phyloP scores from a whole-genome alignment of 116 monocot species.

The Iris pallida region DNA sequence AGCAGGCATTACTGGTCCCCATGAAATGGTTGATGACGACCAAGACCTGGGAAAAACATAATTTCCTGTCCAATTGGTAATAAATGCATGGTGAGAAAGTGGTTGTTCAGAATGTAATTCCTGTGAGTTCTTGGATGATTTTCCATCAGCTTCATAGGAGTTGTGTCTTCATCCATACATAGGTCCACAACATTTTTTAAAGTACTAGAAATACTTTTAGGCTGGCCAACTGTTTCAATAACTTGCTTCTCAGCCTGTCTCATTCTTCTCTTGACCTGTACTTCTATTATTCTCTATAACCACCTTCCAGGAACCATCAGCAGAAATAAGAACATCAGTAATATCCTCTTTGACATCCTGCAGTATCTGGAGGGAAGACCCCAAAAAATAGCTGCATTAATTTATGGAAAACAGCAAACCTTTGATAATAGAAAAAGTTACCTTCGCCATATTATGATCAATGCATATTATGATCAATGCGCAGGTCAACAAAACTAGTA shows the following conservation, averaged over 20 bases:
- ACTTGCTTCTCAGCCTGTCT: conserved; percentile 9
- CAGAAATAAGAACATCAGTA: conserved; percentile 48
- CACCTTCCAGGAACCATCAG: conserved; percentile 72
- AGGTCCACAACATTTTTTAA: conserved; percentile 40
- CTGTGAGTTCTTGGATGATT: conserved; percentile 31
- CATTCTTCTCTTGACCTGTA: conserved; percentile 10
- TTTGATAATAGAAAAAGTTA: conserved; percentile 13
- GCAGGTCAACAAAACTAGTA: conserved; percentile 55
- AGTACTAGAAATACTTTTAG: conserved; percentile 2
- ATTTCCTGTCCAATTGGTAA: neutral
- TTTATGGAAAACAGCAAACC: neutral
- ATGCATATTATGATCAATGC: conserved; percentile 25
- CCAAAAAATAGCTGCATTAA: neutral
- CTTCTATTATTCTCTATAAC: conserved; percentile 18
- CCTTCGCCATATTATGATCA: conserved; percentile 83
- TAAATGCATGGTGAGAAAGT: neutral
- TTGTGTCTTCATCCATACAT: conserved; percentile 38
- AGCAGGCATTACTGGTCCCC: conserved; percentile 4
- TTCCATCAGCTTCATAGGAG: conserved; percentile 34
- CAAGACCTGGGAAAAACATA: neutral
- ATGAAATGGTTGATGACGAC: conserved; percentile 12
- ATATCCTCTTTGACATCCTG: conserved; percentile 41
- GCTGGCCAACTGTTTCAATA: conserved; percentile 10
- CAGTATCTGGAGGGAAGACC: conserved; percentile 47
- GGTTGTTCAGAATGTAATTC: neutral